These are phyloP conservation scores for Yamadazyma mexicana DNA, from an alignment of 1,139 yeast species.

Conservation along the genomic window DNA sequence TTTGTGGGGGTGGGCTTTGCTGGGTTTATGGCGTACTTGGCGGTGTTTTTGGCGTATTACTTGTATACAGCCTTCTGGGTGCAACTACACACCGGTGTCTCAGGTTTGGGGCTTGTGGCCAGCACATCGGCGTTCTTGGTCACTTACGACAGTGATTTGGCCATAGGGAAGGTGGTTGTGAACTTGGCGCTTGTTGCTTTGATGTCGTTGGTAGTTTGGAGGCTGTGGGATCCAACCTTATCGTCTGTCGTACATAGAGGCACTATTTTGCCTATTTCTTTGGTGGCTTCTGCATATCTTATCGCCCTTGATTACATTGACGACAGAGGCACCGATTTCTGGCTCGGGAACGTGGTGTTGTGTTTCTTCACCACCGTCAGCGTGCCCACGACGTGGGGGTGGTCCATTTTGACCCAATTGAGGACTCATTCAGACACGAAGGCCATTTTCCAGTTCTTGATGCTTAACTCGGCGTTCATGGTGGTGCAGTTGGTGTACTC, in stretches of 20 bases:
- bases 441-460: constrained; percentile 82
- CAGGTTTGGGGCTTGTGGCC: background rate
- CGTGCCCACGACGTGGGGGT: background rate
- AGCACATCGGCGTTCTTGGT: no score
- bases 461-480: constrained; percentile 91
- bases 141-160: background rate
- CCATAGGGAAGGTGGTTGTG: background rate
- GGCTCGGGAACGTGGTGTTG: background rate
- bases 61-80: background rate
- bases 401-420: constrained; percentile 4
- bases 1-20: background rate
- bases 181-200: background rate
- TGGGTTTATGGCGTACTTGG: background rate
- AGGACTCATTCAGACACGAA: constrained; percentile 66
- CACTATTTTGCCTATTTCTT: background rate
- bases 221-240: no score
- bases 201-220: background rate
- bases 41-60: constrained; percentile 1
- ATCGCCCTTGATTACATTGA: background rate
- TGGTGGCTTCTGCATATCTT: no score
- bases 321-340: no score
- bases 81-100: background rate
- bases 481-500: constrained; percentile 89
- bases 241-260: background rate
- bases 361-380: background rate